Conservation (phyloP, 2,329 filamentous ascomycete genomes). For the Cercospora canescens region DNA sequence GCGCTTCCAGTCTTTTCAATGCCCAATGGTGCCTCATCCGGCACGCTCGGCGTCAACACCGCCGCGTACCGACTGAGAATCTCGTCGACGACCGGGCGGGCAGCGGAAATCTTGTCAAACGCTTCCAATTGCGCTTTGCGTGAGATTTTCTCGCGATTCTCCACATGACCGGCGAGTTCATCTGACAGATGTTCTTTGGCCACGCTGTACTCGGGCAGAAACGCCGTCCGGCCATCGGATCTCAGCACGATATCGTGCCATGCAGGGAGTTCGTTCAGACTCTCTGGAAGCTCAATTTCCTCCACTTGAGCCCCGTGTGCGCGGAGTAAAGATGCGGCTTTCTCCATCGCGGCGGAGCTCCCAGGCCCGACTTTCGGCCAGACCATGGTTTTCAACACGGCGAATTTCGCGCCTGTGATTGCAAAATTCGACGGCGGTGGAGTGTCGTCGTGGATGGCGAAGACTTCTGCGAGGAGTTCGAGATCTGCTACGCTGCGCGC, state of each 20-base stretch:
- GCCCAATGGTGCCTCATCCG: slow-evolving; percentile 61
- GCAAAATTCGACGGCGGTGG: slow-evolving; percentile 26
- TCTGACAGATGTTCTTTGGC: slow-evolving; percentile 50
- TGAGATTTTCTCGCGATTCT: slow-evolving; percentile 48
- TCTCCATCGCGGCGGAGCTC: slow-evolving; percentile 37
- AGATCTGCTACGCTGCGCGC: slow-evolving; percentile 60
- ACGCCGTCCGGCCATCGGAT: slow-evolving; percentile 55
- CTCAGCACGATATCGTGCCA: slow-evolving; percentile 56
- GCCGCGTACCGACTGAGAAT: slow-evolving; percentile 55
- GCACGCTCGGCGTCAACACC: slow-evolving; percentile 59
- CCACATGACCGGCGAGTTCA: slow-evolving; percentile 52
- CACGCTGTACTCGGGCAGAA: slow-evolving; percentile 55
- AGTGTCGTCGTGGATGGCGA: slow-evolving; percentile 51
- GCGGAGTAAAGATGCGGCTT: slow-evolving; percentile 37
- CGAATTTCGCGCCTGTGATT: slow-evolving; percentile 55
- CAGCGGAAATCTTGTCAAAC: slow-evolving; percentile 55
- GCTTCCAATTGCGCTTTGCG: slow-evolving; percentile 53
- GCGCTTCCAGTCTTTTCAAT: slow-evolving; percentile 56
- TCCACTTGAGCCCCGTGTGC: slow-evolving; percentile 56
- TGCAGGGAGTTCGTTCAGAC: slow-evolving; percentile 51
- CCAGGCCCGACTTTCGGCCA: slow-evolving; percentile 48
- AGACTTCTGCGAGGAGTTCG: slow-evolving; percentile 55
- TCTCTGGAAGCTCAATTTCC: slow-evolving; percentile 54
- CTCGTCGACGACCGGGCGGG: slow-evolving; percentile 57
- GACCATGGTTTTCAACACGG: slow-evolving; percentile 54